Evolutionary conservation across 2,329 filamentous ascomycete genomes (phyloP).

Genomic region (Epicoccum sorghinum): DNA sequence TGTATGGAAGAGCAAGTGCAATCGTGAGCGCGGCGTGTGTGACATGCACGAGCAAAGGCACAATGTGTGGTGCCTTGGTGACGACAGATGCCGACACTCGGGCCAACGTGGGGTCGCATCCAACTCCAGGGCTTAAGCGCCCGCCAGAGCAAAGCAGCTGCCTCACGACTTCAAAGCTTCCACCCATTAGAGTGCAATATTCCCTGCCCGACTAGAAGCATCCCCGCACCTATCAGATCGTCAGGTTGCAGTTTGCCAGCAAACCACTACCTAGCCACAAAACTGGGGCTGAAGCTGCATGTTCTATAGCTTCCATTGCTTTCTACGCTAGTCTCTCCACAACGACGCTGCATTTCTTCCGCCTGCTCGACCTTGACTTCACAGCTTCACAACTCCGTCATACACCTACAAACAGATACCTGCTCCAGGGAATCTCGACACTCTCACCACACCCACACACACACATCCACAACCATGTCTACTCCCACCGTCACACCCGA

Average conservation of each 20-base stretch:
- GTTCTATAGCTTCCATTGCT: slow-evolving; percentile 47
- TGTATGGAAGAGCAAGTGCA: background rate
- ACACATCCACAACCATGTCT: slow-evolving; percentile 30
- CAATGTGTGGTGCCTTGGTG: slow-evolving; percentile 29
- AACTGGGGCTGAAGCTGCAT: slow-evolving; percentile 29
- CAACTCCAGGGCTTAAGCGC: no score
- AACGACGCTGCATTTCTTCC: slow-evolving; percentile 44
- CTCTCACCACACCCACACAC: slow-evolving; percentile 1
- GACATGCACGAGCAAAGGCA: slow-evolving; percentile 17
- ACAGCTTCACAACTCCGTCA: slow-evolving; percentile 26
- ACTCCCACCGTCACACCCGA: slow-evolving; percentile 44
- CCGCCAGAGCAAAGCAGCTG: background rate
- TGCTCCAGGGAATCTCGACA: background rate
- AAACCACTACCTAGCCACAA: slow-evolving; percentile 20
- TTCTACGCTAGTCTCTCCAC: slow-evolving; percentile 48
- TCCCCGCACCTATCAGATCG: background rate
- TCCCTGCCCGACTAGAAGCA: background rate
- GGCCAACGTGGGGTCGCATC: slow-evolving; percentile 12
- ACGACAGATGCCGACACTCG: slow-evolving; percentile 20
- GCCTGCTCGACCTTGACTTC: slow-evolving; percentile 32
- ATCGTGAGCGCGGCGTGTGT: background rate
- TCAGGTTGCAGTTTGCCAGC: slow-evolving; percentile 10
- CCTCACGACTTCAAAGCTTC: background rate
- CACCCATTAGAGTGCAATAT: slow-evolving; percentile 1
- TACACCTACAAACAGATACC: slow-evolving; percentile 12